Evolutionary conservation across 176 grass and related monocot species (phyloP).

Genomic region (Triticum monococcum): DNA sequence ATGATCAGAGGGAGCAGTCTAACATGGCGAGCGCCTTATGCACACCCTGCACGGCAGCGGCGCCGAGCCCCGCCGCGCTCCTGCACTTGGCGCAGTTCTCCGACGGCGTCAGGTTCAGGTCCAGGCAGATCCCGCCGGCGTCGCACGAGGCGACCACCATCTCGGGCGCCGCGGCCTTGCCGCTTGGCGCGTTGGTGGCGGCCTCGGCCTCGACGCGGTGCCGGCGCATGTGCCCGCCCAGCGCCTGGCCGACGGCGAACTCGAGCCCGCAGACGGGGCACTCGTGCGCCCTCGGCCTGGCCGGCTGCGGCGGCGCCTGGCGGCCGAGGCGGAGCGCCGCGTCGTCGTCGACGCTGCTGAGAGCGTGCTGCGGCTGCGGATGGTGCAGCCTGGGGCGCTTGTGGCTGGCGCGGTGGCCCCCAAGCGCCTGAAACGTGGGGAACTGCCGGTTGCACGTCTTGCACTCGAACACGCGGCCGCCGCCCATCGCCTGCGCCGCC

Average conservation of each 20-base stretch:
- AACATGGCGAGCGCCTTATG: constrained; percentile 62
- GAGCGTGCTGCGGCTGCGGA: not conserved
- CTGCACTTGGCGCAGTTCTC: constrained; percentile 68
- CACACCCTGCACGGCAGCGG: constrained; percentile 35
- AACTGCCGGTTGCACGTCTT: constrained; percentile 87
- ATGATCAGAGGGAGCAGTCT: constrained; percentile 58
- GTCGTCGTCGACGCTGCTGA: not conserved
- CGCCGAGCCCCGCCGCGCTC: constrained; percentile 26
- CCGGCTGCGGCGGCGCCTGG: not conserved
- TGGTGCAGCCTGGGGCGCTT: constrained; percentile 25
- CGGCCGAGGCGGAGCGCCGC: constrained; percentile 35
- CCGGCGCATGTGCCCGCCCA: constrained; percentile 89
- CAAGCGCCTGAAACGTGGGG: constrained; percentile 80
- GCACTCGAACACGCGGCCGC: constrained; percentile 81
- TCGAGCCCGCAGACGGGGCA: constrained; percentile 81
- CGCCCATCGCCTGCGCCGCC: not conserved
- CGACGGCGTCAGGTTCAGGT: constrained; percentile 79
- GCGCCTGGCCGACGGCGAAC: constrained; percentile 83
- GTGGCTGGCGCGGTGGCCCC: constrained; percentile 81
- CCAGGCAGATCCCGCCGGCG: constrained; percentile 50
- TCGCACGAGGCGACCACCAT: constrained; percentile 9
- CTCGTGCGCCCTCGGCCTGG: constrained; percentile 61
- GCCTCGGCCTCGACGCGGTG: constrained; percentile 52
- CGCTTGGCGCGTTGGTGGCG: not conserved
- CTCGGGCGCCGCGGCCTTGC: not conserved